Evolutionary conservation across 495 filamentous ascomycete species (phyloP), one percentile per base, ranked within the genome.

Genomic region (Sabuloglossum arenarium): DNA sequence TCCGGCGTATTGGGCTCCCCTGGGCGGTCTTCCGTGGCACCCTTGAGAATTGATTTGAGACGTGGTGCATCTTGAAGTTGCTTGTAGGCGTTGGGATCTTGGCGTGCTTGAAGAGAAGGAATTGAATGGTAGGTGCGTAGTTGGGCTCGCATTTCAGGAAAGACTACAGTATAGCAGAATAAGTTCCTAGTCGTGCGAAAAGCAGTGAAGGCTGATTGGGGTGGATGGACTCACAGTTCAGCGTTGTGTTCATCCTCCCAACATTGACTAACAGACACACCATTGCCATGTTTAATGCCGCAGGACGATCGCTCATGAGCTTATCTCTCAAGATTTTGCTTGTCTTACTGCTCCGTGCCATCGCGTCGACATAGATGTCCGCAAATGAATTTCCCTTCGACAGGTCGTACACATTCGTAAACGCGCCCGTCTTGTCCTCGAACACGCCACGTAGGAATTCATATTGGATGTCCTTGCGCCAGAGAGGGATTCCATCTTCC

Each of bases 141-240:
- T 61, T 97, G 91, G 46, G 91, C 91, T 67, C 94, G 87, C 91
- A 98, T 98, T 69, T 98, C 91, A 28, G 93, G 91, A 68, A 98
- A 98, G 72, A 98, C 90, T 97, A 56, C 14, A 9, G 16, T 16
- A 57, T 16, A 53, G 45, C 6, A 53, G 28, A 29, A 55, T 47
- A 19, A 1, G 31, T 9, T 25, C 11, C 46, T 23, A 45, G 58
- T 43, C 58, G 54, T 29, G n/a, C n/a, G n/a, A n/a, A n/a, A 34
- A 24, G 6, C 25, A 29, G n/a, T 19, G 50, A 37, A 52, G 47
- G 10, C 14, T 0, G 27, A 12, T 23, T 54, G 6, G 30, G 24
- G 24, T 29, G 9, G 5, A 21, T 24, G 55, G 56, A 65, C 77
- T 61, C 74, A 96, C 90, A 98, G 67, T 98, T 98, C 24, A 98